Base-by-base conservation (phyloP, 352 stramenopile genomes). In the Phytophthora melonis region DNA sequence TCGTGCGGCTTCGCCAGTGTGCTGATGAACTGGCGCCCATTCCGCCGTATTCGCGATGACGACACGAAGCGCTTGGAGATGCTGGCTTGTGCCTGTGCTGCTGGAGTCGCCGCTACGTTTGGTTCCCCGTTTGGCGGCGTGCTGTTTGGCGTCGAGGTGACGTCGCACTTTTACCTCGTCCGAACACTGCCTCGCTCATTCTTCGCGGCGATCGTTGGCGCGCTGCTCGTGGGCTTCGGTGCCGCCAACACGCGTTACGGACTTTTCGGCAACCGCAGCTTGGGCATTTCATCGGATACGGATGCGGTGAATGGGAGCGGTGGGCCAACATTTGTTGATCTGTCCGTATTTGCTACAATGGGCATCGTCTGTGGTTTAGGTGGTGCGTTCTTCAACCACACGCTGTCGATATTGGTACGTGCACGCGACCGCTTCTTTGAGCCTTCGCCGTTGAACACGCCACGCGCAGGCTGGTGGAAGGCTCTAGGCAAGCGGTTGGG, bases 61-160 rank as follows among this genome's bases (percentile, higher is more conserved):
- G 86, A 93, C 54, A 89, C 80, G 19, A 95, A 95, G 67, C 81
- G 89, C 11, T 70, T 94, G 9, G 87, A 96, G 61, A 94, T 97
- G 84, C 70, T 97, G 25, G 88, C 88, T 52, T 95, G 87, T 56
- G 90, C 89, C 0, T 93, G 85, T 66, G 87, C 90, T 18, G 86
- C 86, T 41, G 90, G 90, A 19, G 90, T 97, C n/a, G 85, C 90
- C 9, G 88, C 90, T n/a, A 95, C 90, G 1, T 97, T 97, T 32
- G 87, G 89, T 1, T 91, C 90, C 19, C 90, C 90, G 6, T 93
- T 97, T 75, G 90, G 90, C 21, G 90, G 90, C n/a, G 84, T 96
- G 13, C 72, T 97, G 25, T 97, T 97, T 65, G 82, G 84, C 45
- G 88, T 97, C 23, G 90, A 97, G 64, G 90, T 95, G 14, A 95